Conservation (phyloP, 2,329 filamentous ascomycete genomes). For the Blumeria hordei region DNA sequence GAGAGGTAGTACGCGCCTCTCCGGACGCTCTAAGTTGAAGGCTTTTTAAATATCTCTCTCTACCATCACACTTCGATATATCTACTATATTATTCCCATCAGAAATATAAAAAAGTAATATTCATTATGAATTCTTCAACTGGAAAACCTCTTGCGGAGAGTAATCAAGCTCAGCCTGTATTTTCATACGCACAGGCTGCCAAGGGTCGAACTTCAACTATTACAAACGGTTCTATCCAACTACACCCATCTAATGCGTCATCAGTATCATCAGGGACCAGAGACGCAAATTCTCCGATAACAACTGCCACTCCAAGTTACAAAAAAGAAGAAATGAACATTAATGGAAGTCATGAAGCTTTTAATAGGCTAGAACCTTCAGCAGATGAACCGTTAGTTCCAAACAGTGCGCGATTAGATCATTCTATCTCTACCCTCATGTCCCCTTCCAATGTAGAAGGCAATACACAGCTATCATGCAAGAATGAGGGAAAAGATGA, state of each 20-base stretch:
- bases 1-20: conserved; percentile 17
- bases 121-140: conserved; percentile 19
- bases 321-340: conserved; percentile 10
- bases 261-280: conserved; percentile 13
- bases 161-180: conserved; percentile 21
- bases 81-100: neutral
- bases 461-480: neutral
- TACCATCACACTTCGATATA: neutral
- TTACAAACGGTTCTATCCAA: conserved; percentile 9
- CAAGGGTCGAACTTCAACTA: conserved; percentile 35
- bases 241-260: conserved; percentile 13
- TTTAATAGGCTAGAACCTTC: conserved; percentile 6
- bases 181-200: conserved; percentile 96
- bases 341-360: conserved; percentile 9
- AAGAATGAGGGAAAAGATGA: conserved; percentile 18
- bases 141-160: conserved; percentile 15
- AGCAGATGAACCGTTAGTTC: conserved; percentile 18
- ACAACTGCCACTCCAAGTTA: conserved; percentile 10
- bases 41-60: conserved; percentile 7
- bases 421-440: no score
- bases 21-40: conserved; percentile 15
- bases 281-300: conserved; percentile 10
- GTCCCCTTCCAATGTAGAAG: neutral
- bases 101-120: neutral
- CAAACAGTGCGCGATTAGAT: conserved; percentile 18